Evolutionary conservation across 2,329 filamentous ascomycete genomes (phyloP).

Genomic region (Tolypocladium ophioglossoides): DNA sequence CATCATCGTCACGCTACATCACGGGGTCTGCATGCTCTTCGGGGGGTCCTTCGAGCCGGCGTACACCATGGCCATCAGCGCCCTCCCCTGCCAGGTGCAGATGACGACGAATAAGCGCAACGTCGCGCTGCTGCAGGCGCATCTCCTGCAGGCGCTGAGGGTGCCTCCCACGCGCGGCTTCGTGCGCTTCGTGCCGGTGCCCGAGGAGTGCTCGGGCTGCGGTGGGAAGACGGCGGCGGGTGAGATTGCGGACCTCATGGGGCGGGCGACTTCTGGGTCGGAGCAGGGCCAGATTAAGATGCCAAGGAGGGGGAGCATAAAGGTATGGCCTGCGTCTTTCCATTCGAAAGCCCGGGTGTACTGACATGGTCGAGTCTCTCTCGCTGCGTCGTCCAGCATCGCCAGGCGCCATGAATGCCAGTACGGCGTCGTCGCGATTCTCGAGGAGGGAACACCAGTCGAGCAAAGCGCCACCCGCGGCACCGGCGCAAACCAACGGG

Average conservation of each 20-base stretch:
- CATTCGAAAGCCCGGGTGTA: too few relatives aligned
- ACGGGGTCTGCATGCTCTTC: constrained; percentile 65
- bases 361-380: neutral
- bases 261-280: neutral
- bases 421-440: neutral
- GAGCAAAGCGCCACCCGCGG: neutral
- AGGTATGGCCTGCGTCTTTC: neutral
- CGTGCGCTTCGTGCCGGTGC: constrained; percentile 58
- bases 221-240: constrained; percentile 60
- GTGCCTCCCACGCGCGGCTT: constrained; percentile 59
- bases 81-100: constrained; percentile 57
- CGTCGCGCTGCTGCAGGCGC: constrained; percentile 63
- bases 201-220: constrained; percentile 62
- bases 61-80: constrained; percentile 66
- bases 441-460: neutral
- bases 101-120: constrained; percentile 73
- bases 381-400: neutral
- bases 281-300: neutral
- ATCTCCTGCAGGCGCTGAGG: constrained; percentile 59
- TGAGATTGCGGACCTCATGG: constrained; percentile 34
- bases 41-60: constrained; percentile 67
- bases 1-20: constrained; percentile 66
- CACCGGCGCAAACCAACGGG: neutral
- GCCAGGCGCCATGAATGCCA: neutral
- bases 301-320: neutral